phyloP scores from a whole-genome alignment of 176 grass and related monocot species.

The Echinochloa phyllopogon region DNA sequence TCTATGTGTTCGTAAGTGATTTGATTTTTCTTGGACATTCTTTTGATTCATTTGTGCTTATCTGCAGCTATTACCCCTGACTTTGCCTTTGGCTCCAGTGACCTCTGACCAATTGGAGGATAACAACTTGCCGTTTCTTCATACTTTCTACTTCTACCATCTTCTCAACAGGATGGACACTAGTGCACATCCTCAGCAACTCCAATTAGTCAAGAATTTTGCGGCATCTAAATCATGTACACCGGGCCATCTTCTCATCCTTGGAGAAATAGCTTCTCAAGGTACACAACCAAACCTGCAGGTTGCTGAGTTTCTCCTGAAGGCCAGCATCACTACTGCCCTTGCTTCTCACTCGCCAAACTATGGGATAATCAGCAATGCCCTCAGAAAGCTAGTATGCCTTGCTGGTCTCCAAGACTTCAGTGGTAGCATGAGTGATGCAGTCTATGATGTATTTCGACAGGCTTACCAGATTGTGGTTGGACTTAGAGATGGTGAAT shows the following conservation, averaged over 20 bases:
- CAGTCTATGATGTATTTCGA: constrained; percentile 69
- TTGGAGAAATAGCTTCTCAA: constrained; percentile 62
- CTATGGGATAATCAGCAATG: constrained; percentile 71
- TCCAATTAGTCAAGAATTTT: constrained; percentile 80
- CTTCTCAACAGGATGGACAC: constrained; percentile 64
- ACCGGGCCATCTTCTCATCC: constrained; percentile 62
- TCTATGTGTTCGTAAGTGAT: constrained; percentile 8
- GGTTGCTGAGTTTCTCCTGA: constrained; percentile 75
- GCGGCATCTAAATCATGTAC: constrained; percentile 72
- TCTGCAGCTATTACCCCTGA: constrained; percentile 58
- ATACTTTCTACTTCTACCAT: constrained; percentile 68
- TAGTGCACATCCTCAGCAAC: constrained; percentile 54
- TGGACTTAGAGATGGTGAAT: constrained; percentile 81
- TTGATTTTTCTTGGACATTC: constrained; percentile 32
- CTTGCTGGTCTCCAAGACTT: constrained; percentile 61
- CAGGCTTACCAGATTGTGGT: constrained; percentile 88
- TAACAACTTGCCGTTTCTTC: constrained; percentile 56
- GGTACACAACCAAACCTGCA: constrained; percentile 62
- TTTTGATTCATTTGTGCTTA: constrained; percentile 45
- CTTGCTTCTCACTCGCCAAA: constrained; percentile 73
- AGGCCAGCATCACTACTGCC: constrained; percentile 58
- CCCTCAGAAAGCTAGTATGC: constrained; percentile 67
- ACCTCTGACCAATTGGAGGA: constrained; percentile 52
- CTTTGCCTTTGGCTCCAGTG: constrained; percentile 48
- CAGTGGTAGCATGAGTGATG: constrained; percentile 61